phyloP scores from a whole-genome alignment of 78 protist species.

The Dictyostelium brefeldianum region DNA sequence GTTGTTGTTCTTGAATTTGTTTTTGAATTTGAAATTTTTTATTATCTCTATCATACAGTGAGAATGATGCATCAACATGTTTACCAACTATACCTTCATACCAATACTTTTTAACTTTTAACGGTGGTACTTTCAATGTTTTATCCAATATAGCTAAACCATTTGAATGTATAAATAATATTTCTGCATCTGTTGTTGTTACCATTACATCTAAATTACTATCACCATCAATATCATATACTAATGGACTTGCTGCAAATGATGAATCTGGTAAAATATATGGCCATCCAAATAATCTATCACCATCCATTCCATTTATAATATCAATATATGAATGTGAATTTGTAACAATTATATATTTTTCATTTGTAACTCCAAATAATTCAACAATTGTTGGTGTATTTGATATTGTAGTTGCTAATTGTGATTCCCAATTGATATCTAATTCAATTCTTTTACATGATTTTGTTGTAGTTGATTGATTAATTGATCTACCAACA shows the following conservation, averaged over 20 bases:
- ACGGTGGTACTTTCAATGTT: constrained; percentile 87
- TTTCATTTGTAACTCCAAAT: not conserved
- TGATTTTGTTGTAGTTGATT: not conserved
- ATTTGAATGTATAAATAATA: constrained; percentile 48
- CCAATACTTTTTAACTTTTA: constrained; percentile 83
- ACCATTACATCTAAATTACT: constrained; percentile 86
- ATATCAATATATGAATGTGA: constrained; percentile 41
- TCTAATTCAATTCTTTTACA: constrained; percentile 8
- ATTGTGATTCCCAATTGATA: constrained; percentile 15
- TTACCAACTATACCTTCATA: constrained; percentile 37
- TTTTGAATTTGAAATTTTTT: not conserved
- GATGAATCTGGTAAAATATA: constrained; percentile 25
- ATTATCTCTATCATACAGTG: constrained; percentile 37
- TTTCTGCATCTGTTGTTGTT: constrained; percentile 86
- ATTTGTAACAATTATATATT: constrained; percentile 5
- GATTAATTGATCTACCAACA: not conserved
- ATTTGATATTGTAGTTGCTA: not conserved
- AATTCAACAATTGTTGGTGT: constrained; percentile 54
- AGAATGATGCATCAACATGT: constrained; percentile 74
- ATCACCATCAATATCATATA: constrained; percentile 86
- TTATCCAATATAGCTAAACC: constrained; percentile 25
- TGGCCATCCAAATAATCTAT: constrained; percentile 82
- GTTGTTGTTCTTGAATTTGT: not conserved
- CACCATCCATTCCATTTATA: constrained; percentile 21
- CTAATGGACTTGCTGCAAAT: constrained; percentile 72